Conservation (phyloP, 768 basidiomycete species). For the Inosperma sp. region DNA sequence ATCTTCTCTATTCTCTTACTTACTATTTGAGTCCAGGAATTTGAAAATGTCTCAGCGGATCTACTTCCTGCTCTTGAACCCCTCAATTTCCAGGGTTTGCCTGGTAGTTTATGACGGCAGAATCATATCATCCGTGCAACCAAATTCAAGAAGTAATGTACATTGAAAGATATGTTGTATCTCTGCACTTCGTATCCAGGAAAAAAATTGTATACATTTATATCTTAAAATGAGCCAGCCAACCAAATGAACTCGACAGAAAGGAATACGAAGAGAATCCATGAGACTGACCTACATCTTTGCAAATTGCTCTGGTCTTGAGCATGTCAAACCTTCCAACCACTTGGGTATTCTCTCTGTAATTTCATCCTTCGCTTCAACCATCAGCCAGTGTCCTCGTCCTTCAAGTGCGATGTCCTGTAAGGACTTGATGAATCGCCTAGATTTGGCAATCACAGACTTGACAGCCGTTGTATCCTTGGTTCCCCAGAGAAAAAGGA, state of each 20-base stretch:
- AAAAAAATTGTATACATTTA: no score
- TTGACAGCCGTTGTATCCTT: constrained; percentile 46
- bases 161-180: no score
- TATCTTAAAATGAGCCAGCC: no score
- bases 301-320: no score
- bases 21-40: neutral
- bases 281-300: no score
- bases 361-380: constrained; percentile 55
- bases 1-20: neutral
- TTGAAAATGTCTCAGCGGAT: constrained; percentile 5
- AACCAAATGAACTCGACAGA: no score
- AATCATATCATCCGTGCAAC: no score
- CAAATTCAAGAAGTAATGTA: no score
- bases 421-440: constrained; percentile 47
- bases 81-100: constrained; percentile 1
- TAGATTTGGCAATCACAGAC: constrained; percentile 37
- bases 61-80: constrained; percentile 5
- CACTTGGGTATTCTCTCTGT: constrained; percentile 45
- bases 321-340: constrained; percentile 36
- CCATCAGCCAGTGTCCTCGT: constrained; percentile 66
- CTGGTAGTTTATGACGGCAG: constrained; percentile 2
- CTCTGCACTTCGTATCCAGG: no score
- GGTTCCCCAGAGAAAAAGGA: constrained; percentile 59
- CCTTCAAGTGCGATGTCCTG: constrained; percentile 51
- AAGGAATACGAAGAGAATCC: neutral